phyloP scores from a whole-genome alignment of 306 rosid genomes.

The Canavalia gladiata region DNA sequence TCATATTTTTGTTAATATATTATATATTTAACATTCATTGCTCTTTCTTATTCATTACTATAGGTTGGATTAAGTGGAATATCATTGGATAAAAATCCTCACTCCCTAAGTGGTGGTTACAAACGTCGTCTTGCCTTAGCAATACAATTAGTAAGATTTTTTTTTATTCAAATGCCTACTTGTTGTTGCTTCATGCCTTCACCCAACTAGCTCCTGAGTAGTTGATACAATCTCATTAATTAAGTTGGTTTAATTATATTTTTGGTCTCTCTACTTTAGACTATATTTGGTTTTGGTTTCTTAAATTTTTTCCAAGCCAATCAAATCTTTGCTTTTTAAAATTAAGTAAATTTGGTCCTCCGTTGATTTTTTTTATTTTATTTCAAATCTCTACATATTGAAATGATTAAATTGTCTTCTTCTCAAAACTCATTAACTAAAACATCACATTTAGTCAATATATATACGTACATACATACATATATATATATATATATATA shows the following conservation, averaged over 20 bases:
- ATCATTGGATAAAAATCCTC: conserved; percentile 88
- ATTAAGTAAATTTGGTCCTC: too few relatives aligned
- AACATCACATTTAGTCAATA: too few relatives aligned
- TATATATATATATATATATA: too few relatives aligned
- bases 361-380: too few relatives aligned
- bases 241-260: background rate
- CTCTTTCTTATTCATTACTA: conserved; percentile 40
- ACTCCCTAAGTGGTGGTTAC: conserved; percentile 97
- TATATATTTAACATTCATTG: conserved; percentile 11
- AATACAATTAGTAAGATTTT: conserved; percentile 77
- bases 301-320: too few relatives aligned
- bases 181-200: conserved; percentile 43
- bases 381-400: too few relatives aligned
- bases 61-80: conserved; percentile 93
- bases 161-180: background rate
- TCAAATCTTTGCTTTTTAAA: too few relatives aligned
- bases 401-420: too few relatives aligned
- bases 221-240: conserved; percentile 9
- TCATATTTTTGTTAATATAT: conserved; percentile 17
- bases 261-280: too few relatives aligned
- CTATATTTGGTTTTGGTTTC: too few relatives aligned
- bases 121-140: conserved; percentile 97
- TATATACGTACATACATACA: too few relatives aligned
- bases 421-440: too few relatives aligned
- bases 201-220: conserved; percentile 31